A percentile compares a stretch with the other conserved stretches of the same genome.
phyloP scores from a whole-genome alignment of 1,139 yeast genomes.

The Barnettozyma hawaiiensis region DNA sequence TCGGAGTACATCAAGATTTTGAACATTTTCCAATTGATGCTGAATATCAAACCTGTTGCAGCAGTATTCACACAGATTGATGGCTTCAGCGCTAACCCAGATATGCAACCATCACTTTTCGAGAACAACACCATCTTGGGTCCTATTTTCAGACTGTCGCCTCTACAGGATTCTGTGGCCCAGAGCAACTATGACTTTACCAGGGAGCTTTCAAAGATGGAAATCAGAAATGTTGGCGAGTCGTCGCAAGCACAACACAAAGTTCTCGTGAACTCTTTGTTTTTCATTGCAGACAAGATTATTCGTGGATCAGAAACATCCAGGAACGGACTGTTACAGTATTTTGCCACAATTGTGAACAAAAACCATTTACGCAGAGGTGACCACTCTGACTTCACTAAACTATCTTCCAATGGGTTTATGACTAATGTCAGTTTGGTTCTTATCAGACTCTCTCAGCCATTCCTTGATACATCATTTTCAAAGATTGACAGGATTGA shows the following conservation, averaged over 20 bases:
- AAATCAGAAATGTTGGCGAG: conserved; percentile 44
- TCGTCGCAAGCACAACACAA: conserved; percentile 57
- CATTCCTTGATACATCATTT: conserved; percentile 67
- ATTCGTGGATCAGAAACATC: conserved; percentile 71
- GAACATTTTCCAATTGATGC: conserved; percentile 52
- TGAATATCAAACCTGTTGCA: conserved; percentile 59
- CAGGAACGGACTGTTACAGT: conserved; percentile 55
- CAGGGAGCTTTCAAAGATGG: conserved; percentile 37
- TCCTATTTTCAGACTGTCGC: conserved; percentile 70
- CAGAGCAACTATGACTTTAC: conserved; percentile 37
- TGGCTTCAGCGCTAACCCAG: conserved; percentile 37
- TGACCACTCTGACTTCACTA: conserved; percentile 66
- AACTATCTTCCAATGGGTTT: conserved; percentile 72
- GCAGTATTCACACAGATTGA: conserved; percentile 51
- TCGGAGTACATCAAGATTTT: conserved; percentile 36
- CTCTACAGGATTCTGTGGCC: conserved; percentile 50
- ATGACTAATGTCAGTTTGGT: conserved; percentile 72
- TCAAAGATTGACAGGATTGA: conserved; percentile 75
- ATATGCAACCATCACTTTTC: conserved; percentile 38
- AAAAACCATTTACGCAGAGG: conserved; percentile 85
- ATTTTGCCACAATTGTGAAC: conserved; percentile 69
- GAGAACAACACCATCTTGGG: conserved; percentile 69
- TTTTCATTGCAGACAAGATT: conserved; percentile 63
- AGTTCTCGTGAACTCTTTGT: conserved; percentile 53
- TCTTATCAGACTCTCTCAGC: conserved; percentile 68